Evolutionary conservation across 192 early-diverging fungal genomes (phyloP).

Genomic region (Dissophora globulifera): DNA sequence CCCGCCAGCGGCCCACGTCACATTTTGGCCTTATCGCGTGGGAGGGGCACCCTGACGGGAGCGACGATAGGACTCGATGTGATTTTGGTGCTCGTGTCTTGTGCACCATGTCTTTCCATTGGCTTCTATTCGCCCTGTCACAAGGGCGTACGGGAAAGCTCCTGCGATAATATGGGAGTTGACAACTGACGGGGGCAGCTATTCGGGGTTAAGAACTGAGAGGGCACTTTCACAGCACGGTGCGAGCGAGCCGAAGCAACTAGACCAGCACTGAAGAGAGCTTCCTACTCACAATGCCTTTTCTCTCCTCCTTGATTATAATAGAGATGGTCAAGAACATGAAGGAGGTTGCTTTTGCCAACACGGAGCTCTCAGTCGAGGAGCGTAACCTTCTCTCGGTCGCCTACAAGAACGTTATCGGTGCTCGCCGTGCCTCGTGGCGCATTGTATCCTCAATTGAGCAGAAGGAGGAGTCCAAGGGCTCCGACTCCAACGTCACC

Average conservation of each 20-base stretch:
- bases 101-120: not conserved
- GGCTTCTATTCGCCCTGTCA: not conserved
- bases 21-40: not conserved
- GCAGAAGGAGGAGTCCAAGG: conserved; percentile 97
- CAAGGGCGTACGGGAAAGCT: not conserved
- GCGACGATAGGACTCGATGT: not conserved
- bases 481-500: conserved; percentile 88
- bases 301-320: too few species aligned
- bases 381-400: conserved; percentile 99
- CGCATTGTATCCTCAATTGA: conserved; percentile 99
- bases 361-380: conserved; percentile 92
- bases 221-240: too few species aligned
- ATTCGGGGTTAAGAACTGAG: too few species aligned
- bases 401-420: conserved; percentile 99
- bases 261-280: too few species aligned
- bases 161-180: too few species aligned
- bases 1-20: not conserved
- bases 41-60: not conserved
- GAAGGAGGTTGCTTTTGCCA: conserved; percentile 72
- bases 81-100: not conserved
- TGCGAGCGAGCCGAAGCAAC: too few species aligned
- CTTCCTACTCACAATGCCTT: not conserved
- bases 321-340: conserved; percentile 86
- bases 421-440: conserved; percentile 98
- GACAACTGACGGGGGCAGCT: not conserved